Conservation (phyloP, 1,139 yeast species). For the Sugiyamaella novakii region DNA sequence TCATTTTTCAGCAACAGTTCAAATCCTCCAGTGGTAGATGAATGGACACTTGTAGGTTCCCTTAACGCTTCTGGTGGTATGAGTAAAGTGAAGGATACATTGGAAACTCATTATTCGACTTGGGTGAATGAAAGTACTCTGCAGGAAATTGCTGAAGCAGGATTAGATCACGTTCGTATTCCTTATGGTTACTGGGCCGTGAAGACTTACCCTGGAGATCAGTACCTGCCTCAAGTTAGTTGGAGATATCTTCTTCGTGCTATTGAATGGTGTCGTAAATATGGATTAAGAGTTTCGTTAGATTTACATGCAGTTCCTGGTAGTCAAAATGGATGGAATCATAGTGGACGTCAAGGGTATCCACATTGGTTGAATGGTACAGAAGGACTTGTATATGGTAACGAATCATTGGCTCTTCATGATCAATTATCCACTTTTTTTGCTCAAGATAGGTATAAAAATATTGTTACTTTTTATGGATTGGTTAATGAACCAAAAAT, state of each 20-base stretch:
- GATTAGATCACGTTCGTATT: slow-evolving; percentile 80
- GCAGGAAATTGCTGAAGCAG: slow-evolving; percentile 60
- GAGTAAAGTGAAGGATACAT: slow-evolving; percentile 39
- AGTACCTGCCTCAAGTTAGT: slow-evolving; percentile 76
- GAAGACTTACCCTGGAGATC: slow-evolving; percentile 60
- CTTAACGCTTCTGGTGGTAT: slow-evolving; percentile 54
- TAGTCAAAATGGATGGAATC: slow-evolving; percentile 91
- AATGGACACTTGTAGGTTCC: slow-evolving; percentile 46
- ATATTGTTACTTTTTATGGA: slow-evolving; percentile 78
- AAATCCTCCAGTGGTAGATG: slow-evolving; percentile 40
- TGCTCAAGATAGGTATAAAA: slow-evolving; percentile 61
- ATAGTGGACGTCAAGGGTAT: slow-evolving; percentile 75
- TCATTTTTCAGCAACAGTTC: slow-evolving; percentile 58
- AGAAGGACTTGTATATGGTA: slow-evolving; percentile 37
- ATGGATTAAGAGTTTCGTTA: slow-evolving; percentile 74
- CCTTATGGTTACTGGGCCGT: slow-evolving; percentile 96
- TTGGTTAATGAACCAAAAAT: slow-evolving; percentile 57
- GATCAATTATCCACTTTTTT: slow-evolving; percentile 57
- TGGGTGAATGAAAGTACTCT: slow-evolving; percentile 78
- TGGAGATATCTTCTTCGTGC: slow-evolving; percentile 70
- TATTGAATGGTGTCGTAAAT: slow-evolving; percentile 66
- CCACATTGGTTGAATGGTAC: slow-evolving; percentile 59
- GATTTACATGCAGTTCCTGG: slow-evolving; percentile 94
- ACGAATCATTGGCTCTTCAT: slow-evolving; percentile 46
- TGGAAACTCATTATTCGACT: slow-evolving; percentile 69